A percentile compares a stretch with the other conserved stretches of the same genome.
Evolutionary conservation across 1,284 basidiomycete species (phyloP).

Genomic region (Paramarasmius palmivorus): DNA sequence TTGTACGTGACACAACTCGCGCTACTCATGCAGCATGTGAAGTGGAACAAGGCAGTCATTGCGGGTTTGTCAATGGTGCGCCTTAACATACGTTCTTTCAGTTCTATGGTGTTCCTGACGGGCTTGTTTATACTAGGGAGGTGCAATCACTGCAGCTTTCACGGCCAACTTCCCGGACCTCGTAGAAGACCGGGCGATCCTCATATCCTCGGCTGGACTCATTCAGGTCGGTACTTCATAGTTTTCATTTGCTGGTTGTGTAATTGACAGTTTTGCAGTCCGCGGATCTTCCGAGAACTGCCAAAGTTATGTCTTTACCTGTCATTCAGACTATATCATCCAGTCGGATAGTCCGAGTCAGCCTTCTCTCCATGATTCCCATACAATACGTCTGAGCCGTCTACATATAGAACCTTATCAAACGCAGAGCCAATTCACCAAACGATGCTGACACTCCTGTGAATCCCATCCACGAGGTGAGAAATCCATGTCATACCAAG

Average conservation of each 20-base stretch:
- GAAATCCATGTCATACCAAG: constrained; percentile 5
- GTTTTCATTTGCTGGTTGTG: too few relatives aligned
- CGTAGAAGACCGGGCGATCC: constrained; percentile 58
- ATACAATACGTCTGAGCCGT: background rate
- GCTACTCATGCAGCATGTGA: constrained; percentile 73
- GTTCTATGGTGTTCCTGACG: background rate
- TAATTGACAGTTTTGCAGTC: too few relatives aligned
- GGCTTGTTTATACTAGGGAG: constrained; percentile 49
- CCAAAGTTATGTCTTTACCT: constrained; percentile 73
- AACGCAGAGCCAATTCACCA: constrained; percentile 40
- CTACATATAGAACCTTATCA: constrained; percentile 48
- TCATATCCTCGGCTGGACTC: constrained; percentile 68
- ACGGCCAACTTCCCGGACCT: constrained; percentile 69
- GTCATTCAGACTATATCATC: constrained; percentile 63
- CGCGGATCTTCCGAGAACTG: constrained; percentile 64
- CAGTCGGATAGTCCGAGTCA: constrained; percentile 58
- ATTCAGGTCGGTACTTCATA: constrained; percentile 49
- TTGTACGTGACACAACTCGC: constrained; percentile 79
- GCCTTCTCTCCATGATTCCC: constrained; percentile 17
- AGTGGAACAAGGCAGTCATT: constrained; percentile 65
- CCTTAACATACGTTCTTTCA: constrained; percentile 2
- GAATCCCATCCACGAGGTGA: constrained; percentile 34
- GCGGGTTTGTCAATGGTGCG: constrained; percentile 74
- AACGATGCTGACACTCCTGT: constrained; percentile 14
- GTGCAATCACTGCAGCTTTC: constrained; percentile 70